Evolutionary conservation across 768 basidiomycete species (phyloP), one percentile per base, ranked within the genome.

Genomic region (Lentinula guzmanii): DNA sequence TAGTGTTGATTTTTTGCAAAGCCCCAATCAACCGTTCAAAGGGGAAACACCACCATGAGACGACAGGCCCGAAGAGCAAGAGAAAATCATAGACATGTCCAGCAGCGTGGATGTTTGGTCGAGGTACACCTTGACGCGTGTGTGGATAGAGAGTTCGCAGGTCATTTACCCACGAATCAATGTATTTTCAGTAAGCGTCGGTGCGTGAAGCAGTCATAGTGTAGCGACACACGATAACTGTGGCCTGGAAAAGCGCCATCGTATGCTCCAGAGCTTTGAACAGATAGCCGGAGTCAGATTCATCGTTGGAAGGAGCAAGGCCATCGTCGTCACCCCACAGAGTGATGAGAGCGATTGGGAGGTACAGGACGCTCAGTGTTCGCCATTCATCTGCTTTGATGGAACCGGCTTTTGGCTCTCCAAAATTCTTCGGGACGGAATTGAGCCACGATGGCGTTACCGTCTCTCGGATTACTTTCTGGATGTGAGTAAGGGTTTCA

Each of bases 331-430:
- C 52, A 37, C 73, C 65, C 71, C 76, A 77, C 1, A 74, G 48
- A 18, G 67, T 69, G 11, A 75, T 62, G 2, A 78, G 65, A 0
- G 74, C 70, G 3, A 77, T 65, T 1, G 76, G 76, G 3, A 78
- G 63, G 55, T 72, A 73, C 13, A 76, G 56, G 0, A 66, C 72
- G 33, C 61, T 56, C 3, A 75, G 43, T 0, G 65, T 21, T 21
- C 68, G 62, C 76, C 77, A 78, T 61, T 78, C 67, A 37, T 73
- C 74, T 0, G 74, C 74, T 48, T 78, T 78, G 41, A 78, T 62
- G 0, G 66, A 70, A 4, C 77, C 72, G 0, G 72, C 72, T n/a
- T 52, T 62, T 10, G 45, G 52, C 4, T 69, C 67, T 5, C 72
- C 70, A 57, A 68, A 74, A 42, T 71, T 68, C 7, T 46, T 6